Conservation (phyloP, 345 rosid genomes). For the Gynandropsis gynandra region DNA sequence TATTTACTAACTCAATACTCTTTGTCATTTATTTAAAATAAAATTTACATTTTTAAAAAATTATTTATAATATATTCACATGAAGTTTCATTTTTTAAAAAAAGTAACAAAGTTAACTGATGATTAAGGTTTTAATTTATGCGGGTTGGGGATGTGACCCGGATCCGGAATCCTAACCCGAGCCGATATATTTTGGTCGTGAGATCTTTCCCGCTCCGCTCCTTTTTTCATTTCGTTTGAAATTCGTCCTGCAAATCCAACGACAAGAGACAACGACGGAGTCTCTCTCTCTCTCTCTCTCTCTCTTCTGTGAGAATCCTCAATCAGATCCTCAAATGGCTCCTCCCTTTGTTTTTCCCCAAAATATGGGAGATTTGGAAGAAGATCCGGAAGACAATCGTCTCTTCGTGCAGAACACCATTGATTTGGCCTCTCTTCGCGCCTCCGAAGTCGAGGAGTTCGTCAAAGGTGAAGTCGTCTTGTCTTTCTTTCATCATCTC, state of each 20-base stretch:
- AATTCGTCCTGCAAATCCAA: conserved; percentile 10
- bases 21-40: too few species aligned
- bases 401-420: conserved; percentile 45
- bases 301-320: too few species aligned
- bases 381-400: conserved; percentile 45
- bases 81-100: too few species aligned
- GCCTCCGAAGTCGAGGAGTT: conserved; percentile 72
- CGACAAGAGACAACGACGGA: neutral
- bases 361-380: conserved; percentile 55
- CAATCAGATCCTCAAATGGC: conserved; percentile 67
- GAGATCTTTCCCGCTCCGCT: conserved; percentile 22
- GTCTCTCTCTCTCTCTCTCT: conserved; percentile 21
- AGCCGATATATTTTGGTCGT: conserved; percentile 13
- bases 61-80: too few species aligned
- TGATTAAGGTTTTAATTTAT: too few species aligned
- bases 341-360: conserved; percentile 73
- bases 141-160: conserved; percentile 13
- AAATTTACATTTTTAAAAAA: too few species aligned
- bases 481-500: neutral
- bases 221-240: conserved; percentile 24
- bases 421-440: conserved; percentile 50
- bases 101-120: too few species aligned
- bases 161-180: neutral
- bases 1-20: too few species aligned
- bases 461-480: conserved; percentile 59